Conservation (phyloP, 2,329 filamentous ascomycete genomes). For the Venturia pyrina region DNA sequence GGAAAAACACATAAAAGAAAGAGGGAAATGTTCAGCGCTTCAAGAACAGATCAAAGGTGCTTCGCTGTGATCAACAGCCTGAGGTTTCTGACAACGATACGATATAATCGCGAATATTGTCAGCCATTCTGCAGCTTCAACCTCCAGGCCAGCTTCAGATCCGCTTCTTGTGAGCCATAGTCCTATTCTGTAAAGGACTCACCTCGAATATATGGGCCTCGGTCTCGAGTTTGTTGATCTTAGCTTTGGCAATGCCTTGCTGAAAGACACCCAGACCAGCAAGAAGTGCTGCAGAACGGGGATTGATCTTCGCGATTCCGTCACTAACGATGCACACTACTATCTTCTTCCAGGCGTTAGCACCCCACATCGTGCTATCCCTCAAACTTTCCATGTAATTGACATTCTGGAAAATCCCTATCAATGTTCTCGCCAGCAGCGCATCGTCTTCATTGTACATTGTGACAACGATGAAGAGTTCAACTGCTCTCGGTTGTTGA, state of each 20-base stretch:
- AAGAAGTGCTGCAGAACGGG: conserved; percentile 75
- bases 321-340: conserved; percentile 97
- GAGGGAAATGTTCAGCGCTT: no score
- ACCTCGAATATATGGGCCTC: conserved; percentile 87
- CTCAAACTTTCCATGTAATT: conserved; percentile 94
- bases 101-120: background rate
- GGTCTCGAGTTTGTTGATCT: conserved; percentile 92
- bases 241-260: conserved; percentile 95
- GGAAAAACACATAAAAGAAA: background rate
- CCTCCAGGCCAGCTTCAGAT: background rate
- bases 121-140: background rate
- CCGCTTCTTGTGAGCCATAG: background rate
- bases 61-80: background rate
- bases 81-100: background rate
- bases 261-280: conserved; percentile 95
- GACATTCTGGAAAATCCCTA: conserved; percentile 96
- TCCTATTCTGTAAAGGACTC: background rate
- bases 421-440: conserved; percentile 89
- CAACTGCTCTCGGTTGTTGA: conserved; percentile 82
- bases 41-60: background rate
- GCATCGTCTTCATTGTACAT: conserved; percentile 99
- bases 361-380: conserved; percentile 95
- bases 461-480: conserved; percentile 91
- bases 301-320: conserved; percentile 93
- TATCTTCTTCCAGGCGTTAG: conserved; percentile 99